Evolutionary conservation across 2,329 filamentous ascomycete genomes (phyloP).

Genomic region (Corniculantispora saksenae): DNA sequence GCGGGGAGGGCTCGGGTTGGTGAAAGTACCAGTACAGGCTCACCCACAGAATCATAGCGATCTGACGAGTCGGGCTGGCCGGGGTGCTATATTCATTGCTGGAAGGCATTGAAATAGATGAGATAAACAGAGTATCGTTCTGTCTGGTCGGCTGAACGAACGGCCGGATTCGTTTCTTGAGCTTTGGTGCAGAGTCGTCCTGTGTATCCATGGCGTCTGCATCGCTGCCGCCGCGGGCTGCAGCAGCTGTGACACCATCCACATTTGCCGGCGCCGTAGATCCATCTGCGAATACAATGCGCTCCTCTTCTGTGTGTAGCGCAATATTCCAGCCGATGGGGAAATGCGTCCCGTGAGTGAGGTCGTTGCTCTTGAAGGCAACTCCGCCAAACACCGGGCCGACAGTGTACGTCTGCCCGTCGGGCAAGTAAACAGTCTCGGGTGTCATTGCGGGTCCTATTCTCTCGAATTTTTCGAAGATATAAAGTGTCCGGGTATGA

Average conservation of each 20-base stretch:
- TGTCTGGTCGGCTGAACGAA: conserved; percentile 75
- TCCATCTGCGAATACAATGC: conserved; percentile 7
- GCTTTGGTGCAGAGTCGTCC: conserved; percentile 5
- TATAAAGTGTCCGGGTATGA: background rate
- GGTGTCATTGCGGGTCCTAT: conserved; percentile 33
- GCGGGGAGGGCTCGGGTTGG: conserved; percentile 70
- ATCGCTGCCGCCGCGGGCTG: conserved; percentile 1
- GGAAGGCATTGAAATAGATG: conserved; percentile 83
- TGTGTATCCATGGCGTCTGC: conserved; percentile 7
- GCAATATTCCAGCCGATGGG: conserved; percentile 90
- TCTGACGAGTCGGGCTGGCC: conserved; percentile 79
- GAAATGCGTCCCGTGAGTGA: conserved; percentile 68
- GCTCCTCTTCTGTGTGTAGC: conserved; percentile 65
- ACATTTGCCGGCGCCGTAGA: background rate
- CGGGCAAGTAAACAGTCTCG: conserved; percentile 70
- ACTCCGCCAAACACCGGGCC: conserved; percentile 88
- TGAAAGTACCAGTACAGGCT: conserved; percentile 98
- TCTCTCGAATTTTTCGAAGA: background rate
- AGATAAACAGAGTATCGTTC: conserved; percentile 85
- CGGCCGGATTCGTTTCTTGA: conserved; percentile 30
- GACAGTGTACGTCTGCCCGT: conserved; percentile 81
- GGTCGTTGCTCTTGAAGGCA: conserved; percentile 81
- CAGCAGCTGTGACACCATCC: background rate
- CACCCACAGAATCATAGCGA: conserved; percentile 96
- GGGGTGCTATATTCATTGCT: conserved; percentile 77